Conservation (phyloP, 148 eudicot genomes). For the Beta vulgaris region DNA sequence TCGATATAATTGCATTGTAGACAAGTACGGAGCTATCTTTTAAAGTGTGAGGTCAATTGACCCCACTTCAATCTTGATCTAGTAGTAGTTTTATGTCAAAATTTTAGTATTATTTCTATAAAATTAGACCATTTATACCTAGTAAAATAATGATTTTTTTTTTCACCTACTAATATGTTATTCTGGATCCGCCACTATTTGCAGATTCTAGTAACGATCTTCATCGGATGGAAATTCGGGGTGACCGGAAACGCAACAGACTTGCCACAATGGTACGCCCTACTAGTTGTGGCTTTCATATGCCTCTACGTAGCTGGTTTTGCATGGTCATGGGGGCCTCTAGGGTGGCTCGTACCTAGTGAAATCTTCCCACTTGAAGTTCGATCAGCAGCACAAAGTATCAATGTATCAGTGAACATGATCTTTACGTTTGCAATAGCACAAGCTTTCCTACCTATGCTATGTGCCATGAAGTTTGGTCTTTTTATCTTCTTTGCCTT, state of each 20-base stretch:
- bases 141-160: too few relatives aligned
- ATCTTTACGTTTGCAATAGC: slow-evolving; percentile 55
- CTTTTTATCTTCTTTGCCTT: slow-evolving; percentile 56
- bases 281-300: slow-evolving; percentile 55
- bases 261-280: slow-evolving; percentile 51
- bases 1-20: too few relatives aligned
- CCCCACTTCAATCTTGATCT: too few relatives aligned
- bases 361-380: slow-evolving; percentile 68
- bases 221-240: slow-evolving; percentile 52
- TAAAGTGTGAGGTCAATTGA: too few relatives aligned
- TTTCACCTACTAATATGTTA: too few relatives aligned
- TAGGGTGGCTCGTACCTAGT: slow-evolving; percentile 66
- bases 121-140: too few relatives aligned
- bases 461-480: slow-evolving; percentile 62
- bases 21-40: too few relatives aligned
- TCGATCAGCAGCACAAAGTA: slow-evolving; percentile 57
- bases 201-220: slow-evolving; percentile 48
- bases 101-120: too few relatives aligned
- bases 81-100: too few relatives aligned
- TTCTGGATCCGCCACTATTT: too few relatives aligned
- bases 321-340: slow-evolving; percentile 84
- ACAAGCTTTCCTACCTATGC: slow-evolving; percentile 50
- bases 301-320: slow-evolving; percentile 66
- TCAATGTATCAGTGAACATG: slow-evolving; percentile 65
- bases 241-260: slow-evolving; percentile 32